phyloP scores from a whole-genome alignment of 345 rosid genomes.

The Sapria himalayana region DNA sequence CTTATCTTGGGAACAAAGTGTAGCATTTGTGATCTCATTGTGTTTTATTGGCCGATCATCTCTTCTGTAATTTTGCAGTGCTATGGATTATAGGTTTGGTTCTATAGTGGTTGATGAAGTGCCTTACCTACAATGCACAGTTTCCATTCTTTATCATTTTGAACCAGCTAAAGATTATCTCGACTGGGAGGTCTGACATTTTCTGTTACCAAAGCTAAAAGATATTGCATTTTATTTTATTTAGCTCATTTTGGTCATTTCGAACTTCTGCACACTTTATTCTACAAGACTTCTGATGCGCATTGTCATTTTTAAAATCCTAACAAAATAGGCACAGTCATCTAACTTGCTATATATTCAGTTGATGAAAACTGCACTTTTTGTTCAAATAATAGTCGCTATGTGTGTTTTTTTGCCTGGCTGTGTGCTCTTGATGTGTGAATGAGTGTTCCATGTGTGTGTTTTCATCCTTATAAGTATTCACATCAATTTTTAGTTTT shows the following conservation, averaged over 20 bases:
- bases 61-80: conserved; percentile 29
- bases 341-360: background rate
- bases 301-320: too few species aligned
- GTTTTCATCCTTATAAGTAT: too few species aligned
- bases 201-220: background rate
- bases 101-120: conserved; percentile 84
- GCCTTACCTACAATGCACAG: conserved; percentile 81
- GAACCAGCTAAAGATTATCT: conserved; percentile 61
- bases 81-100: conserved; percentile 92
- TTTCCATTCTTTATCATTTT: conserved; percentile 65
- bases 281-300: too few species aligned
- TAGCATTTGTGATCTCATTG: background rate
- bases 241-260: background rate
- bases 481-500: too few species aligned
- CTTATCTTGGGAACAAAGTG: background rate
- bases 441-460: too few species aligned
- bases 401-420: too few species aligned
- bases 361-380: background rate
- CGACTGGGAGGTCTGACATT: conserved; percentile 78
- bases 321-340: too few species aligned
- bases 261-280: too few species aligned
- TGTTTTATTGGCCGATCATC: background rate
- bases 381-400: too few species aligned
- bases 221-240: background rate
- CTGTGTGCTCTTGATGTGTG: too few species aligned